Percentiles rank a stretch among this genome's conserved stretches.
phyloP scores from a whole-genome alignment of 1,284 basidiomycete species.

The Amylostereum areolatum region DNA sequence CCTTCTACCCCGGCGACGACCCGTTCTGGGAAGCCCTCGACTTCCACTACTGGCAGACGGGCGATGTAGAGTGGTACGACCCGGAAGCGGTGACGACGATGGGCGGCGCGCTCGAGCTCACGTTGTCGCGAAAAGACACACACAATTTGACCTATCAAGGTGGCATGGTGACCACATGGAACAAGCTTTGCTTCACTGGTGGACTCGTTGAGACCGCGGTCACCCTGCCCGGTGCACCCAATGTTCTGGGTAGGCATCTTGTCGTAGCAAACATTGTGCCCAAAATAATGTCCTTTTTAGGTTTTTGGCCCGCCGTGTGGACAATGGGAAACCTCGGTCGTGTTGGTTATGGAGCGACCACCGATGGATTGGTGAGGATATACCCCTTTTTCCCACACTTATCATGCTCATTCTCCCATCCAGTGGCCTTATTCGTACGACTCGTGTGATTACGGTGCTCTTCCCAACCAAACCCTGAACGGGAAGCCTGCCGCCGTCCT shows the following conservation, averaged over 20 bases:
- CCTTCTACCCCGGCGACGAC: slow-evolving; percentile 69
- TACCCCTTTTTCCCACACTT: neutral
- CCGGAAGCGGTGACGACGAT: slow-evolving; percentile 77
- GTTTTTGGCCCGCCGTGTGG: slow-evolving; percentile 55
- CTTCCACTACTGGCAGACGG: slow-evolving; percentile 59
- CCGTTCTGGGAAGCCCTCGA: slow-evolving; percentile 68
- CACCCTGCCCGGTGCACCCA: slow-evolving; percentile 78
- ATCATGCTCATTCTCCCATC: neutral
- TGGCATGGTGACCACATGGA: slow-evolving; percentile 73
- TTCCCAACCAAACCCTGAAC: slow-evolving; percentile 39
- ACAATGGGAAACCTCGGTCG: slow-evolving; percentile 49
- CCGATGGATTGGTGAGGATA: slow-evolving; percentile 44
- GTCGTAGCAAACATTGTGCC: too few species aligned
- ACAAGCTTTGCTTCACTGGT: slow-evolving; percentile 94
- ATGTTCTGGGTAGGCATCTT: too few species aligned
- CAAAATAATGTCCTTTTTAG: too few species aligned
- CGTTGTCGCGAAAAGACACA: slow-evolving; percentile 55
- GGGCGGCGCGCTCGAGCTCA: slow-evolving; percentile 77
- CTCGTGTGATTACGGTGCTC: slow-evolving; percentile 52
- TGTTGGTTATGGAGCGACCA: slow-evolving; percentile 54
- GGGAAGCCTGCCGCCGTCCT: slow-evolving; percentile 31
- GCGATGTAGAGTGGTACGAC: slow-evolving; percentile 55
- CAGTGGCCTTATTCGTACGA: slow-evolving; percentile 55
- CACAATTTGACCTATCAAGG: slow-evolving; percentile 76
- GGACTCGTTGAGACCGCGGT: slow-evolving; percentile 70